phyloP scores from a whole-genome alignment of 331 rosid genomes.

The Ulmus americana region DNA sequence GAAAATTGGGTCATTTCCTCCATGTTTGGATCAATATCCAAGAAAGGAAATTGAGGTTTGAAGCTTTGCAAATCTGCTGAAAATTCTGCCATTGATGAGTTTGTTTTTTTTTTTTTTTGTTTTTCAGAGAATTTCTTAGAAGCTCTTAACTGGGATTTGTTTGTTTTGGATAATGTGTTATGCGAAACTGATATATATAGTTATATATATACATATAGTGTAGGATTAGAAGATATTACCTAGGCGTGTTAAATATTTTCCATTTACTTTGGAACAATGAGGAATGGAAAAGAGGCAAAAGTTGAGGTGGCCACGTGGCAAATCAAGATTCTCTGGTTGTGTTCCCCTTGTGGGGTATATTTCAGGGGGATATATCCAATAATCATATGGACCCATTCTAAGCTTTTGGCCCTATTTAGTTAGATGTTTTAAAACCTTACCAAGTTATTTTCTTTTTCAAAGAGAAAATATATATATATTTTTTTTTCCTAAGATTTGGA shows the following conservation, averaged over 20 bases:
- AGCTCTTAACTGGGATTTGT: background rate
- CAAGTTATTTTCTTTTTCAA: too few species aligned
- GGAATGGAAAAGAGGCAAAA: slow-evolving; percentile 25
- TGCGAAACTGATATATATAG: slow-evolving; percentile 35
- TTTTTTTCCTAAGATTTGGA: background rate
- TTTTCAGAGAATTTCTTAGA: background rate
- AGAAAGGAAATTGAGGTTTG: slow-evolving; percentile 49
- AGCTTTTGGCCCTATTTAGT: slow-evolving; percentile 7
- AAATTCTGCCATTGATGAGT: slow-evolving; percentile 63
- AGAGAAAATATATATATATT: background rate
- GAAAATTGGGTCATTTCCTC: slow-evolving; percentile 44
- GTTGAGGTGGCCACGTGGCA: slow-evolving; percentile 59
- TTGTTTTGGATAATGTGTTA: slow-evolving; percentile 36
- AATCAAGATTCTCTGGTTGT: slow-evolving; percentile 36
- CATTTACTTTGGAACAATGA: slow-evolving; percentile 5
- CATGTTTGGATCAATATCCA: slow-evolving; percentile 53
- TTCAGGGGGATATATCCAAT: slow-evolving; percentile 39
- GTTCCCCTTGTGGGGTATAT: slow-evolving; percentile 45
- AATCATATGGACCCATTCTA: slow-evolving; percentile 24
- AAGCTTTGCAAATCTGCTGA: slow-evolving; percentile 45
- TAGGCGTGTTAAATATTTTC: background rate
- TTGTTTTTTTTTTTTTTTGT: background rate
- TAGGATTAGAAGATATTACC: slow-evolving; percentile 14
- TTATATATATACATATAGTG: slow-evolving; percentile 32
- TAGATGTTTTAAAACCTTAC: background rate